Evolutionary conservation across 2,329 filamentous ascomycete genomes (phyloP).

Genomic region (Gnomoniopsis sp.): DNA sequence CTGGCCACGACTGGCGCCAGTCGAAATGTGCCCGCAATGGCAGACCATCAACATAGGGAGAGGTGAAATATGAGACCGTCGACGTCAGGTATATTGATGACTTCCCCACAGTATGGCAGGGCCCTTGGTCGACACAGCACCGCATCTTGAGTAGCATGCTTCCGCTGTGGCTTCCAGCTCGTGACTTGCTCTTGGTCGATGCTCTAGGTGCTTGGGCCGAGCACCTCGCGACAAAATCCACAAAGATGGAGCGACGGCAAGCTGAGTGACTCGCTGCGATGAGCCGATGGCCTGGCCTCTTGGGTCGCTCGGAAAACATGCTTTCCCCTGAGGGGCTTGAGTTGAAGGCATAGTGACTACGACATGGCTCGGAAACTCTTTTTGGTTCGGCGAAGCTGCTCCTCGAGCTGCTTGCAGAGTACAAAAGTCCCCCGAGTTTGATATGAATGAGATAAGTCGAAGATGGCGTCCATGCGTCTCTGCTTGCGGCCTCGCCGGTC

Average conservation of each 20-base stretch:
- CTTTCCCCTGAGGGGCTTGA: no score
- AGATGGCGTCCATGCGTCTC: no score
- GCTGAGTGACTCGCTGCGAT: background rate
- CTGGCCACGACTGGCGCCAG: background rate
- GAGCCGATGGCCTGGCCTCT: background rate
- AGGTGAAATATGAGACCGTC: conserved; percentile 1
- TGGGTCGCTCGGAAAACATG: background rate
- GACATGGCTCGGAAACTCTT: no score
- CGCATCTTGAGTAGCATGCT: background rate
- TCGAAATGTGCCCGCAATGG: background rate
- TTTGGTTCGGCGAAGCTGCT: no score
- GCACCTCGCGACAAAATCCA: background rate
- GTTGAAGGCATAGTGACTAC: no score
- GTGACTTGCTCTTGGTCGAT: background rate
- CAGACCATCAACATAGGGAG: background rate
- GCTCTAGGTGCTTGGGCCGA: background rate
- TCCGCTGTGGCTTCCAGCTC: background rate
- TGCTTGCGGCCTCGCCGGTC: no score
- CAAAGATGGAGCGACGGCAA: background rate
- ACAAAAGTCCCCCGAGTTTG: no score
- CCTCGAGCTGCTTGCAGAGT: no score
- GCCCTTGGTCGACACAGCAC: background rate
- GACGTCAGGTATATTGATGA: background rate
- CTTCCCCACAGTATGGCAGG: background rate
- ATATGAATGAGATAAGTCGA: no score